A percentile compares a stretch with the other conserved stretches of the same genome.
These are phyloP conservation scores for Teratosphaeriaceae sp. DNA, from an alignment of 2,329 filamentous ascomycete species.

Conservation along the genomic window DNA sequence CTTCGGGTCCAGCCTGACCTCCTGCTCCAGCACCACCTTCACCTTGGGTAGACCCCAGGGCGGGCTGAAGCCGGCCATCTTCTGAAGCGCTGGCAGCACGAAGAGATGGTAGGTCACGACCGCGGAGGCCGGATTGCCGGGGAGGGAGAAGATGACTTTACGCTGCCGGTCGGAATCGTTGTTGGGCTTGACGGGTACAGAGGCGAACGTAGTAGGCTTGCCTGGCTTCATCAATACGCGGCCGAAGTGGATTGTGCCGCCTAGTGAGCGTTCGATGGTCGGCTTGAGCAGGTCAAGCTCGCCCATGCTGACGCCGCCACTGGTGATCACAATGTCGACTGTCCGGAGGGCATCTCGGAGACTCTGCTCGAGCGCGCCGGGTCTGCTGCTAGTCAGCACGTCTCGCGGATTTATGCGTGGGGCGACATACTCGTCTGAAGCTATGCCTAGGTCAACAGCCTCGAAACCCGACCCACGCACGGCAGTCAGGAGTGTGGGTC, in stretches of 20 bases:
- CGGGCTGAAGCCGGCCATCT: conserved; percentile 57
- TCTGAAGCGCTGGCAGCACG: conserved; percentile 79
- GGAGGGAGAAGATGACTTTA: conserved; percentile 80
- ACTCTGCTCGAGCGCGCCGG: conserved; percentile 66
- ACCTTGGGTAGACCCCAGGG: conserved; percentile 65
- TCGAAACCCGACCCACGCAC: conserved; percentile 68
- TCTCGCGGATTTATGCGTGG: neutral
- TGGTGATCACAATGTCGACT: conserved; percentile 81
- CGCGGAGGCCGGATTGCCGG: conserved; percentile 89
- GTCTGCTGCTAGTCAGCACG: conserved; percentile 33
- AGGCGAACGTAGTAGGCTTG: conserved; percentile 96
- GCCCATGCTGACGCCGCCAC: conserved; percentile 94
- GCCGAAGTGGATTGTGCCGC: conserved; percentile 92
- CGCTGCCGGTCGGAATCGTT: conserved; percentile 44
- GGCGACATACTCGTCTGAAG: conserved; percentile 53
- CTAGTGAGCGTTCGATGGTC: conserved; percentile 82
- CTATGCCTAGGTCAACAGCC: conserved; percentile 80
- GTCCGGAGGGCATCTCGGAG: conserved; percentile 67
- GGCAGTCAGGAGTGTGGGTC: conserved; percentile 78
- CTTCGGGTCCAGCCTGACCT: conserved; percentile 65
- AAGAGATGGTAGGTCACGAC: conserved; percentile 93
- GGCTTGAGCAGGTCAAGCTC: conserved; percentile 95
- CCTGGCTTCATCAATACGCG: conserved; percentile 97
- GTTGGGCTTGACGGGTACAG: conserved; percentile 57
- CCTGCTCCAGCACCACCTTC: conserved; percentile 63